Conservation (phyloP, 768 basidiomycete species). For the Fibroporia radiculosa region DNA sequence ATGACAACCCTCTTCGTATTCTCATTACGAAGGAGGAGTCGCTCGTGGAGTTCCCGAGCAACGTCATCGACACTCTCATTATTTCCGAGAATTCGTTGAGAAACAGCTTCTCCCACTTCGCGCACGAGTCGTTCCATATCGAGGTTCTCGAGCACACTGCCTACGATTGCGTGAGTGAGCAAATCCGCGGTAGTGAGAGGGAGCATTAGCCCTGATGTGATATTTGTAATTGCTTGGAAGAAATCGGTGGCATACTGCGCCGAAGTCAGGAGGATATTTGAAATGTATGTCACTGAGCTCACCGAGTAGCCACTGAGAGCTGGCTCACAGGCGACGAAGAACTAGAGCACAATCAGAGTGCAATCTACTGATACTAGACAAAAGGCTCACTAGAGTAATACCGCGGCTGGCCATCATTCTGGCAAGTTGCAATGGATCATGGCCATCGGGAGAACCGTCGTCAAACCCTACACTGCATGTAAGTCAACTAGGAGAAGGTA, state of each 20-base stretch:
- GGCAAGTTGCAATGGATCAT: conserved; percentile 83
- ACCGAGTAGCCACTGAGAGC: conserved; percentile 89
- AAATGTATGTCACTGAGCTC: conserved; percentile 20
- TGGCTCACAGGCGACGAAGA: conserved; percentile 99
- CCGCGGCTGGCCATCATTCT: conserved; percentile 87
- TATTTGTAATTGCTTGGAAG: conserved; percentile 85
- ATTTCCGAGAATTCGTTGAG: conserved; percentile 84
- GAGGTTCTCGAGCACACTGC: conserved; percentile 92
- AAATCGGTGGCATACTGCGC: conserved; percentile 85
- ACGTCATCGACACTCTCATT: conserved; percentile 97
- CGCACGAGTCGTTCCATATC: conserved; percentile 96
- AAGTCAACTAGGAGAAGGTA: conserved; percentile 6
- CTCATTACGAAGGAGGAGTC: conserved; percentile 83
- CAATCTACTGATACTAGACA: conserved; percentile 1
- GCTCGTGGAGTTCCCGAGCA: conserved; percentile 89
- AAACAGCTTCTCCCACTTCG: conserved; percentile 92
- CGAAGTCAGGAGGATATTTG: not conserved
- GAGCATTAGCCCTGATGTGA: conserved; percentile 94
- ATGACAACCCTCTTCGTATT: conserved; percentile 96
- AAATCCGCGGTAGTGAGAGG: conserved; percentile 93
- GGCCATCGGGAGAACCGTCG: conserved; percentile 88
- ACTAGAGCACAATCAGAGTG: conserved; percentile 39
- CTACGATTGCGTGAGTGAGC: conserved; percentile 92
- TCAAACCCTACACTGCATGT: conserved; percentile 60
- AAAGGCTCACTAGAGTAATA: conserved; percentile 69